These are phyloP conservation scores for Coemansia sp. DNA, from an alignment of 192 early-diverging fungal species.

Conservation along the genomic window DNA sequence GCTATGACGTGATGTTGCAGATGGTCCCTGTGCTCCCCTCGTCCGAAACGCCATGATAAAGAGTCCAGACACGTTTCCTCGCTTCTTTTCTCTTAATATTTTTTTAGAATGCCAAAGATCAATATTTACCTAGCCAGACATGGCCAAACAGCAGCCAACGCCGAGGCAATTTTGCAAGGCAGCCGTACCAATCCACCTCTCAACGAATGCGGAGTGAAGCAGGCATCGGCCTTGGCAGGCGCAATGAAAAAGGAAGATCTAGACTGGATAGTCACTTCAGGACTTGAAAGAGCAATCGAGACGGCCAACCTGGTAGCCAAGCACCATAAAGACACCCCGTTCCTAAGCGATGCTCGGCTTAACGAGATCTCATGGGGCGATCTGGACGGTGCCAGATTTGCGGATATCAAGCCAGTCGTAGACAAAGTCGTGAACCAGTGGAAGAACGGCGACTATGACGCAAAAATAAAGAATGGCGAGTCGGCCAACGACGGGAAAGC, in stretches of 20 bases:
- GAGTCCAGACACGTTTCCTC: not conserved
- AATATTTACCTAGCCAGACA: constrained; percentile 40
- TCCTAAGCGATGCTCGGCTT: constrained; percentile 32
- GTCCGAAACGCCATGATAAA: too few relatives aligned
- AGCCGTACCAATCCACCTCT: constrained; percentile 31
- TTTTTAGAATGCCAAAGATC: constrained; percentile 13
- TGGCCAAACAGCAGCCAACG: constrained; percentile 47
- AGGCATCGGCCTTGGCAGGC: constrained; percentile 26
- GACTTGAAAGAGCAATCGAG: constrained; percentile 32
- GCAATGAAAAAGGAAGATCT: constrained; percentile 23
- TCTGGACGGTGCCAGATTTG: constrained; percentile 25
- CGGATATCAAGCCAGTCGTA: constrained; percentile 7
- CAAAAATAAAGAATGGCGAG: constrained; percentile 35
- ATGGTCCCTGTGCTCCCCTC: too few relatives aligned
- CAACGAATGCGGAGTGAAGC: constrained; percentile 26
- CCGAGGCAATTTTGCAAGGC: constrained; percentile 30
- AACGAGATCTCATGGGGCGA: constrained; percentile 52
- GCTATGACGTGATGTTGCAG: too few relatives aligned
- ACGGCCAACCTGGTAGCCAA: constrained; percentile 25
- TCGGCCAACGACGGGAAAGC: constrained; percentile 36
- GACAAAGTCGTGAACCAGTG: constrained; percentile 17
- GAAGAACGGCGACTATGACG: constrained; percentile 36
- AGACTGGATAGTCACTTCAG: constrained; percentile 43
- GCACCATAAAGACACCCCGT: constrained; percentile 22
- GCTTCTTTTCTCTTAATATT: not conserved